Evolutionary conservation across 179 eudicot genomes (phyloP).

Genomic region (Drosera spatulata): DNA sequence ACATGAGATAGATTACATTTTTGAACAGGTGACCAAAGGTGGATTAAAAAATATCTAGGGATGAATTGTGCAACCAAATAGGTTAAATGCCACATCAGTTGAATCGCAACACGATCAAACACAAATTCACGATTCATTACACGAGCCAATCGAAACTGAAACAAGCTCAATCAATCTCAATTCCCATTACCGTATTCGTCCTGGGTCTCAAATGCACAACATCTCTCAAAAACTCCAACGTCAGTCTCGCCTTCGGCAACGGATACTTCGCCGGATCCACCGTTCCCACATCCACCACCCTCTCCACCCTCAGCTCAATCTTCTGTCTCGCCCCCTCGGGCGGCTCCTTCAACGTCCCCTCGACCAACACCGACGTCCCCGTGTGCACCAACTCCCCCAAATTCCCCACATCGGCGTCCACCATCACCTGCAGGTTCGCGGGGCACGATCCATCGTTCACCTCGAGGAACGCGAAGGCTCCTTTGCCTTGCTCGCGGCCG

Average conservation of each 20-base stretch:
- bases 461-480: conserved; percentile 67
- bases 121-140: too few species aligned
- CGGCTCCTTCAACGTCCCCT: conserved; percentile 57
- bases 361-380: conserved; percentile 59
- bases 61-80: too few species aligned
- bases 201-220: conserved; percentile 69
- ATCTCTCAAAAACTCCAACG: conserved; percentile 74
- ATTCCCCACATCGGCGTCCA: conserved; percentile 29
- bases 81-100: too few species aligned
- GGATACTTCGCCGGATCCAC: conserved; percentile 79
- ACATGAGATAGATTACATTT: too few species aligned
- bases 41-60: too few species aligned
- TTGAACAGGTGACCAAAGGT: too few species aligned
- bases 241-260: conserved; percentile 60
- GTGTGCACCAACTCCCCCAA: conserved; percentile 39
- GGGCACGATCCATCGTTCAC: conserved; percentile 79
- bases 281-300: conserved; percentile 47
- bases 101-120: too few species aligned
- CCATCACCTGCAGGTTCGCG: conserved; percentile 71
- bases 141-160: background rate
- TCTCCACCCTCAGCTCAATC: conserved; percentile 56
- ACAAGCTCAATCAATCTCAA: too few species aligned
- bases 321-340: conserved; percentile 69
- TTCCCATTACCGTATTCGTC: conserved; percentile 68
- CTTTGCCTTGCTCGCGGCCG: conserved; percentile 73